Evolutionary conservation across 371 early-diverging fungal genomes (phyloP).

Genomic region (Mucor velutinosus): DNA sequence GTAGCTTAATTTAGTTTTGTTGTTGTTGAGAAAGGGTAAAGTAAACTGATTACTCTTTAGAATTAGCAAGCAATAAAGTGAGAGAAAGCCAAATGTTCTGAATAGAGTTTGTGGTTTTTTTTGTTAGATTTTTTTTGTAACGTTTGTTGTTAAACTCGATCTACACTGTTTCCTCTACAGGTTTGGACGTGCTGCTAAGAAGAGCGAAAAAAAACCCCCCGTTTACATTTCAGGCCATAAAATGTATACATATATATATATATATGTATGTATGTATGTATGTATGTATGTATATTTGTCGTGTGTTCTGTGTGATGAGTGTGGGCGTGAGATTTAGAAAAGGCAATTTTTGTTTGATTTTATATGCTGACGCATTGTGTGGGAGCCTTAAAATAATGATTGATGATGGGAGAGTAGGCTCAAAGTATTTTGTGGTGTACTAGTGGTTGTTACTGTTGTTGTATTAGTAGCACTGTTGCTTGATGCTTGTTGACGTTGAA

Average conservation of each 20-base stretch:
- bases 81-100: neutral
- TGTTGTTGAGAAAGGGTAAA: neutral
- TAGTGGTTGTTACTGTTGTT: neutral
- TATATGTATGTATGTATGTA: neutral
- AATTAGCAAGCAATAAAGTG: neutral
- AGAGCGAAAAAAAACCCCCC: neutral
- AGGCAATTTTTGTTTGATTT: neutral
- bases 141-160: neutral
- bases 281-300: neutral
- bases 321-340: too few relatives aligned
- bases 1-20: neutral
- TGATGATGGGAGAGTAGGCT: slow-evolving; percentile 24
- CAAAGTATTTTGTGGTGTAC: slow-evolving; percentile 2
- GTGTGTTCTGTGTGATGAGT: neutral
- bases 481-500: slow-evolving; percentile 5
- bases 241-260: neutral
- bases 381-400: slow-evolving; percentile 20
- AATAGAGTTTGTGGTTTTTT: neutral
- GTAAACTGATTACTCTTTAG: neutral
- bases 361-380: neutral
- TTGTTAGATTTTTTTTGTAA: neutral
- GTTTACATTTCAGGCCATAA: neutral
- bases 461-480: neutral
- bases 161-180: too few relatives aligned
- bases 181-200: too few relatives aligned